These are phyloP conservation scores for Simmondsia chinensis DNA, from an alignment of 148 eudicot genomes.

Conservation along the genomic window DNA sequence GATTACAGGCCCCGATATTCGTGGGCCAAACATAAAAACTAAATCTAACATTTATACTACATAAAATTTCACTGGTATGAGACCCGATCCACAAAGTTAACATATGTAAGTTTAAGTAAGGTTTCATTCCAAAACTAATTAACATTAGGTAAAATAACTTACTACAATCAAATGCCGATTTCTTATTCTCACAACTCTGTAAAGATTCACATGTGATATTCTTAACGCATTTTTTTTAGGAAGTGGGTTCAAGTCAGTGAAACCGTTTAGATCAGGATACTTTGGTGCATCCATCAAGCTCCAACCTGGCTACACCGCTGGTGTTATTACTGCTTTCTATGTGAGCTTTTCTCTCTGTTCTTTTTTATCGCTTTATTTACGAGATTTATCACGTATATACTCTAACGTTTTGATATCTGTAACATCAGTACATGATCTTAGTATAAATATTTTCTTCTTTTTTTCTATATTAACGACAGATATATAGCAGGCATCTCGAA, in stretches of 20 bases:
- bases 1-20: no score
- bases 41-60: not conserved
- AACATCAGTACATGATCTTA: not conserved
- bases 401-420: not conserved
- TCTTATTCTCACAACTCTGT: no score
- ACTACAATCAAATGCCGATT: no score
- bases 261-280: slow-evolving; percentile 77
- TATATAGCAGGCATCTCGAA: no score
- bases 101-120: not conserved
- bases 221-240: slow-evolving; percentile 41
- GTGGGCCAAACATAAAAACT: no score
- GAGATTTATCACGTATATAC: not conserved
- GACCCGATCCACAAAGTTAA: no score
- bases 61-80: no score
- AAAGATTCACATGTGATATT: no score
- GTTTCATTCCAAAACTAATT: no score
- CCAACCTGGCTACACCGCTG: slow-evolving; percentile 89
- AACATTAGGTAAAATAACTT: no score
- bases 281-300: slow-evolving; percentile 82
- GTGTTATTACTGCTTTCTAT: slow-evolving; percentile 89
- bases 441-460: no score
- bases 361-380: not conserved
- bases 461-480: no score
- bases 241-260: slow-evolving; percentile 92
- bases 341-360: slow-evolving; percentile 23